These are phyloP conservation scores for Torulaspora indica DNA, from an alignment of 805 yeast species.

Conservation along the genomic window DNA sequence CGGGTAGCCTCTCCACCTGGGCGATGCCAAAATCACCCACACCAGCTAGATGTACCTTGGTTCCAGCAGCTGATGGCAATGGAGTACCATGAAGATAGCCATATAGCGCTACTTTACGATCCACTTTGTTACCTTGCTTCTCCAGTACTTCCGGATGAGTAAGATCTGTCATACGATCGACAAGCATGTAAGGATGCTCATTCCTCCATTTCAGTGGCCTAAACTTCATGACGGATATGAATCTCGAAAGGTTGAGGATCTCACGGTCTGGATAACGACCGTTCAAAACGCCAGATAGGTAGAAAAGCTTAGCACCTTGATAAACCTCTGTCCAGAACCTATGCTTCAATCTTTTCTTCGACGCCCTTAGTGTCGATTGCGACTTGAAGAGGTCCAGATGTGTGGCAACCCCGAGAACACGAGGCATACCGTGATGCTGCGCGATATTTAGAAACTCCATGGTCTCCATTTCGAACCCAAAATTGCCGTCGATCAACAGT, in stretches of 20 bases:
- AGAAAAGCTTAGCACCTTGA: slow-evolving; percentile 94
- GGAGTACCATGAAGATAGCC: slow-evolving; percentile 97
- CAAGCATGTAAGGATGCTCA: slow-evolving; percentile 91
- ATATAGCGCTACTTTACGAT: slow-evolving; percentile 83
- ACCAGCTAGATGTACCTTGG: slow-evolving; percentile 90
- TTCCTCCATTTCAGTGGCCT: slow-evolving; percentile 99
- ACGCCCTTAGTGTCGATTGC: slow-evolving; percentile 80
- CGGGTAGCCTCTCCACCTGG: slow-evolving; percentile 84
- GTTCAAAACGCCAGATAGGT: slow-evolving; percentile 89
- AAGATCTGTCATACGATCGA: slow-evolving; percentile 87
- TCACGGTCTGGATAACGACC: slow-evolving; percentile 98
- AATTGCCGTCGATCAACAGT: slow-evolving; percentile 89
- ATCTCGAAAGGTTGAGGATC: slow-evolving; percentile 82
- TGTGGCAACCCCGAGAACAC: slow-evolving; percentile 91
- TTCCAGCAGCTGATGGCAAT: slow-evolving; percentile 52
- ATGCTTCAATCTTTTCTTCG: slow-evolving; percentile 86
- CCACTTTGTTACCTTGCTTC: slow-evolving; percentile 66
- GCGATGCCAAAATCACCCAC: slow-evolving; percentile 81
- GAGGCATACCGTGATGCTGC: slow-evolving; percentile 98
- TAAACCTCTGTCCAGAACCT: slow-evolving; percentile 99
- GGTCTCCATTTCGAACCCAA: slow-evolving; percentile 98
- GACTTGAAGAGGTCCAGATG: slow-evolving; percentile 92
- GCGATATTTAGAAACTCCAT: slow-evolving; percentile 97
- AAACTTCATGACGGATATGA: slow-evolving; percentile 95
- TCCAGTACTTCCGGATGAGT: slow-evolving; percentile 87